Conservation (phyloP, 2,329 filamentous ascomycete genomes). For the Paecilomyces variotii region DNA sequence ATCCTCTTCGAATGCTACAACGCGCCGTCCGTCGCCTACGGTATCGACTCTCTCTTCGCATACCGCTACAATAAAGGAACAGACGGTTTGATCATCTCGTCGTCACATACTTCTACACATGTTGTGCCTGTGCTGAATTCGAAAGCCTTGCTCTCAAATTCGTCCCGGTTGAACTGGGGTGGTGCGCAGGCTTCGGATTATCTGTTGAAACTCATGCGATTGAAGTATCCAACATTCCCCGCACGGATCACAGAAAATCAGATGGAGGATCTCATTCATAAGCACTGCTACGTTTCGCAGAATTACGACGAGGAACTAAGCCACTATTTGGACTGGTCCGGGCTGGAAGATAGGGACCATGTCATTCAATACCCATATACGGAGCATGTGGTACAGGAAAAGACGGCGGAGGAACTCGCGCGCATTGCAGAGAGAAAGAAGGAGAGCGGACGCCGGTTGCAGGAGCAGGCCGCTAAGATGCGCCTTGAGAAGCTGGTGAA, state of each 20-base stretch:
- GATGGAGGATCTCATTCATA: constrained; percentile 75
- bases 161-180: constrained; percentile 89
- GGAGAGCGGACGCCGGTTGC: constrained; percentile 81
- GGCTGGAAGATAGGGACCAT: constrained; percentile 78
- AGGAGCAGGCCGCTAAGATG: constrained; percentile 97
- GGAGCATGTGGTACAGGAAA: constrained; percentile 82
- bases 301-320: constrained; percentile 74
- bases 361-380: constrained; percentile 91
- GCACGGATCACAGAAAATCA: constrained; percentile 80
- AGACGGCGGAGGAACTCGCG: constrained; percentile 88
- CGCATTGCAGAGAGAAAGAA: constrained; percentile 88
- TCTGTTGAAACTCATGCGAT: constrained; percentile 73
- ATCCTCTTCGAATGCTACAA: constrained; percentile 95
- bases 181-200: constrained; percentile 86
- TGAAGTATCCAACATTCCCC: constrained; percentile 88
- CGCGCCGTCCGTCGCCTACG: constrained; percentile 82
- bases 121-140: constrained; percentile 86
- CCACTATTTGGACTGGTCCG: constrained; percentile 79
- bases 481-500: constrained; percentile 87
- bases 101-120: constrained; percentile 89
- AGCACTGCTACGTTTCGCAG: constrained; percentile 82
- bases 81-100: constrained; percentile 82
- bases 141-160: constrained; percentile 75
- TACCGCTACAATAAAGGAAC: constrained; percentile 85
- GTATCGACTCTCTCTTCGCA: constrained; percentile 93